A percentile compares a stretch with the other conserved stretches of the same genome.
phyloP scores from a whole-genome alignment of 139 green algal species.

The Zygnema circumcarinatum region DNA sequence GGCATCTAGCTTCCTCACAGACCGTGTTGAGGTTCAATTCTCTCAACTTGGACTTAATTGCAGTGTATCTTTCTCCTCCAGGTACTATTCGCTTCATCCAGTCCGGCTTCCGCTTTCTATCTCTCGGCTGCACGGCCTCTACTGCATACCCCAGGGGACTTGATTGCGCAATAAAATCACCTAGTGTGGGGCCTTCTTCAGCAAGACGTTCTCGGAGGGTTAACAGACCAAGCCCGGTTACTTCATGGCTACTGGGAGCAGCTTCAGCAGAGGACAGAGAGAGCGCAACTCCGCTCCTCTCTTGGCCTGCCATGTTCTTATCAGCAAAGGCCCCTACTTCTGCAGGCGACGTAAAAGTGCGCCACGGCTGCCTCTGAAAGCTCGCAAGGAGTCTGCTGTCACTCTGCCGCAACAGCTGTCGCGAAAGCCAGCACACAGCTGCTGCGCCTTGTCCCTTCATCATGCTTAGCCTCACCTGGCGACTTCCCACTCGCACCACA shows the following conservation, averaged over 20 bases:
- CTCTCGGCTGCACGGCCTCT: slow-evolving; percentile 42
- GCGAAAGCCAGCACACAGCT: not conserved
- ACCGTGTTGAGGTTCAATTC: slow-evolving; percentile 96
- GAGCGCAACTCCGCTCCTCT: not conserved
- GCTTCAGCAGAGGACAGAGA: not conserved
- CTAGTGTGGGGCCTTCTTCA: not conserved
- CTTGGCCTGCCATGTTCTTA: not conserved
- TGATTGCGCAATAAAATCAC: not conserved
- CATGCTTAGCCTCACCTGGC: too few relatives aligned
- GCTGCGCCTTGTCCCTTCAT: not conserved
- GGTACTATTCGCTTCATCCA: slow-evolving; percentile 95
- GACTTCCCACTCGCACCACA: too few relatives aligned
- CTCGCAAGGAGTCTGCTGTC: not conserved
- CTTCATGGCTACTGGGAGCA: too few relatives aligned
- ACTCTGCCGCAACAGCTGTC: not conserved
- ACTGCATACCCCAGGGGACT: slow-evolving; percentile 41
- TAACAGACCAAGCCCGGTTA: not conserved
- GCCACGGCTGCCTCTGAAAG: not conserved
- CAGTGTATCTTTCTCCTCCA: slow-evolving; percentile 86
- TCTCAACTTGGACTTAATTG: slow-evolving; percentile 90
- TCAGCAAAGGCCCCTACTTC: not conserved
- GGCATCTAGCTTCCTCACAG: slow-evolving; percentile 93
- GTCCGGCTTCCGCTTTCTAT: slow-evolving; percentile 85
- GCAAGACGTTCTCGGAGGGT: slow-evolving; percentile 16
- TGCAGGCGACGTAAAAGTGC: not conserved